These are phyloP conservation scores for Miscanthus lutarioriparius DNA, from an alignment of 176 grass and related monocot genomes.

Conservation along the genomic window DNA sequence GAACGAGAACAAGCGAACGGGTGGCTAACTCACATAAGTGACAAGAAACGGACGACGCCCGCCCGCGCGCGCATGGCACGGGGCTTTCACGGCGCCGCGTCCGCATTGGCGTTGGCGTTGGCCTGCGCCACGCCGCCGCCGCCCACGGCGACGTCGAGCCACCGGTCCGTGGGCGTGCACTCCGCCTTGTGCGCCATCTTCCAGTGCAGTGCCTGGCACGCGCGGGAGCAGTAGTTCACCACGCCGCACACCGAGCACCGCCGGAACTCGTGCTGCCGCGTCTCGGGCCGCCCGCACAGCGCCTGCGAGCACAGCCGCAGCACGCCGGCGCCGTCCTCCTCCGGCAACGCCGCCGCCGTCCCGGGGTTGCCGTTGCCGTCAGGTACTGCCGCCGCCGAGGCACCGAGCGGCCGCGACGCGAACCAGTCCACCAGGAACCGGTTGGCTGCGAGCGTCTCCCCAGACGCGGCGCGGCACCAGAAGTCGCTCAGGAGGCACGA, in stretches of 20 bases:
- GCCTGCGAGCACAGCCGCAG: conserved; percentile 68
- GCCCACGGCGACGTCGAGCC: conserved; percentile 36
- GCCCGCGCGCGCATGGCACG: not conserved
- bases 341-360: not conserved
- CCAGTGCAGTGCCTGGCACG: conserved; percentile 87
- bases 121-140: not conserved
- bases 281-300: conserved; percentile 64
- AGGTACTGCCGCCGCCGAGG: not conserved
- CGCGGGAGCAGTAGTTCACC: conserved; percentile 81
- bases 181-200: conserved; percentile 67
- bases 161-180: conserved; percentile 58
- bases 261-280: conserved; percentile 68
- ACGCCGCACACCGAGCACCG: conserved; percentile 76
- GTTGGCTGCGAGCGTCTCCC: conserved; percentile 57
- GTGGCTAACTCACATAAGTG: too few relatives aligned
- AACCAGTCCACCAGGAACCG: conserved; percentile 82
- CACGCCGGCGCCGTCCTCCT: not conserved
- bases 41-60: not conserved
- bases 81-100: conserved; percentile 1
- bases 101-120: not conserved
- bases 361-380: not conserved
- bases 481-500: conserved; percentile 51
- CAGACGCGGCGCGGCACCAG: conserved; percentile 42
- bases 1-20: too few relatives aligned
- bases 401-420: conserved; percentile 8